Conservation (phyloP, 306 rosid species). For the Nissolia schottii region DNA sequence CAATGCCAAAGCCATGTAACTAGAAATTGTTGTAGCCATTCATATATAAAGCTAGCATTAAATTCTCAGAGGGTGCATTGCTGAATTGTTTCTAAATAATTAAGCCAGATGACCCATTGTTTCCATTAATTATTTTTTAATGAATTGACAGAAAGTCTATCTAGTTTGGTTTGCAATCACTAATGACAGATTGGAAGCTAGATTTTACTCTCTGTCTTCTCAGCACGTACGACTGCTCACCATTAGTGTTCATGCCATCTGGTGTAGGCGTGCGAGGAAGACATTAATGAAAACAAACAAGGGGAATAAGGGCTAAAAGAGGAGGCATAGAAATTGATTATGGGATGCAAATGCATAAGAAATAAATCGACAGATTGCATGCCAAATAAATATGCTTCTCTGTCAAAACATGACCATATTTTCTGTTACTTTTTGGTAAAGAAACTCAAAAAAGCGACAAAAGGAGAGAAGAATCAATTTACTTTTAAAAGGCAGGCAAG, state of each 20-base stretch:
- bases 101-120: background rate
- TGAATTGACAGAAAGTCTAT: background rate
- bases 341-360: background rate
- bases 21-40: background rate
- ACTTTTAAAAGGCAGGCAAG: background rate
- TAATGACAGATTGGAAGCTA: conserved; percentile 7
- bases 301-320: conserved; percentile 4
- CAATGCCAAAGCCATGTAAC: background rate
- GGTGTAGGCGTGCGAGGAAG: conserved; percentile 19
- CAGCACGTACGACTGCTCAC: conserved; percentile 16
- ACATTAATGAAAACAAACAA: conserved; percentile 29
- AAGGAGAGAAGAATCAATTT: background rate
- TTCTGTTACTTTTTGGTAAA: background rate
- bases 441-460: background rate
- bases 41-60: background rate
- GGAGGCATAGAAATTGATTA: background rate
- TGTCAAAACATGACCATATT: background rate
- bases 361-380: background rate
- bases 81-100: background rate
- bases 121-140: background rate
- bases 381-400: background rate
- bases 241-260: conserved; percentile 23
- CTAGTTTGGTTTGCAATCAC: conserved; percentile 4
- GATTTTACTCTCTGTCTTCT: background rate
- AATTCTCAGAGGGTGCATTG: background rate